Base-by-base conservation (phyloP, 345 rosid species). In the Excoecaria agallocha region DNA sequence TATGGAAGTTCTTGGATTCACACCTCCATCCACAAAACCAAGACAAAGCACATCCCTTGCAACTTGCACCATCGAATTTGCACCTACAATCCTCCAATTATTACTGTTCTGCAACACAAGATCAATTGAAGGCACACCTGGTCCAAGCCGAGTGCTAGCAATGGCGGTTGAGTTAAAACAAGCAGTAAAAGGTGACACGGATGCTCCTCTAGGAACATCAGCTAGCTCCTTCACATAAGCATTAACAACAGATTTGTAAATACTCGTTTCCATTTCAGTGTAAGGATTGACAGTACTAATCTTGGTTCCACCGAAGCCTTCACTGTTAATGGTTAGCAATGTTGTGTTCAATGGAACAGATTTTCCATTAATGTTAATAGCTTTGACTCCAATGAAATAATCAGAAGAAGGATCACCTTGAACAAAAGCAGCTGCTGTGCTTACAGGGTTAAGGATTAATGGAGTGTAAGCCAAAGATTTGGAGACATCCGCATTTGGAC, bases 331-430 rank as follows among this genome's bases (percentile, higher is more conserved):
- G 25, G 74, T 50, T 15, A 78, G 62, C 65, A 68, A 52, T 5
- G 68, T 16, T 4, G 59, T 37, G 56, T 37, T 76, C 19, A 49
- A 17, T 6, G 38, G 69, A 19, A 77, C 80, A 12, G 52, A 6
- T 35, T 75, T 75, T 37, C 73, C 73, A 16, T 82, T 76, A 12
- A 82, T 55, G 8, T 66, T 66, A 38, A 78, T 75, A 3, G 73
- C 63, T 38, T 52, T 65, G n/a, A 82, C 77, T 16, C 71, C 79
- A 16, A 82, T 75, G 70, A 78, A 72, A 50, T 82, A 75, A 6
- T 76, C 82, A 19, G 68, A 24, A 24, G 79, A 75, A 48, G 76
- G 41, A 8, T 77, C 76, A 6, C 80, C 72, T 7, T n/a, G 68
- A 22, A 49, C 52, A 38, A 48, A 72, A 20, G n/a, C 17, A 37